Conservation (phyloP, 768 basidiomycete species). For the Kwoniella shandongensis region DNA sequence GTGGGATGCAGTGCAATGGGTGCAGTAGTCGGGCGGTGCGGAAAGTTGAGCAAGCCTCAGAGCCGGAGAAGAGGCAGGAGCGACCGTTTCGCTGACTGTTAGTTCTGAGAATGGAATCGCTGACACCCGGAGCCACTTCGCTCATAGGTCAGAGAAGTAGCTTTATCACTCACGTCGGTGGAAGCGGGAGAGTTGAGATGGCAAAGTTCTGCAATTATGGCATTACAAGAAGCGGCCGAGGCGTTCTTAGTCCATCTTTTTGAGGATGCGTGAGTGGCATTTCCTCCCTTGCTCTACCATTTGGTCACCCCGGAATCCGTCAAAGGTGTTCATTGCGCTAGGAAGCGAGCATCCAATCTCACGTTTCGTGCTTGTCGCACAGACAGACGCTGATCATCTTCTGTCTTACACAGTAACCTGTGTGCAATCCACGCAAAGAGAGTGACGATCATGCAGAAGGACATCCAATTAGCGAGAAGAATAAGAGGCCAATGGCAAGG, state of each 20-base stretch:
- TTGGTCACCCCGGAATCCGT: not conserved
- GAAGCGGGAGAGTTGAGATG: slow-evolving; percentile 71
- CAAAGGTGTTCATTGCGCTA: slow-evolving; percentile 1
- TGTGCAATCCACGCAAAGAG: slow-evolving; percentile 98
- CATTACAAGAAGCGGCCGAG: slow-evolving; percentile 87
- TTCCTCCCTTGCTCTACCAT: not conserved
- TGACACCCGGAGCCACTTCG: not conserved
- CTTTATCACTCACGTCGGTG: slow-evolving; percentile 77
- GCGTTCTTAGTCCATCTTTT: slow-evolving; percentile 82
- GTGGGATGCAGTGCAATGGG: too few species aligned
- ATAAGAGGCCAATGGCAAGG: slow-evolving; percentile 82
- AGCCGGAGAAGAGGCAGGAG: too few species aligned
- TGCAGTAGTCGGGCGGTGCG: too few species aligned
- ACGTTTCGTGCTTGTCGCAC: too few species aligned
- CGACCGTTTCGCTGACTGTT: too few species aligned
- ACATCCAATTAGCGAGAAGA: slow-evolving; percentile 92
- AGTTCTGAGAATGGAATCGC: too few species aligned
- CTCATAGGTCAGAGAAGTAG: slow-evolving; percentile 86
- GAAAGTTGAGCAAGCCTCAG: too few species aligned
- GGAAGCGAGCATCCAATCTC: too few species aligned
- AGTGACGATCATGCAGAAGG: slow-evolving; percentile 95
- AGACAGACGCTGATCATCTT: too few species aligned
- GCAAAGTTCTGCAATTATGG: slow-evolving; percentile 92
- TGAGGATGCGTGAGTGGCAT: slow-evolving; percentile 85
- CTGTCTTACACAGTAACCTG: slow-evolving; percentile 71